phyloP scores from a whole-genome alignment of 176 grass and related monocot species.

The Bothriochloa decipiens region DNA sequence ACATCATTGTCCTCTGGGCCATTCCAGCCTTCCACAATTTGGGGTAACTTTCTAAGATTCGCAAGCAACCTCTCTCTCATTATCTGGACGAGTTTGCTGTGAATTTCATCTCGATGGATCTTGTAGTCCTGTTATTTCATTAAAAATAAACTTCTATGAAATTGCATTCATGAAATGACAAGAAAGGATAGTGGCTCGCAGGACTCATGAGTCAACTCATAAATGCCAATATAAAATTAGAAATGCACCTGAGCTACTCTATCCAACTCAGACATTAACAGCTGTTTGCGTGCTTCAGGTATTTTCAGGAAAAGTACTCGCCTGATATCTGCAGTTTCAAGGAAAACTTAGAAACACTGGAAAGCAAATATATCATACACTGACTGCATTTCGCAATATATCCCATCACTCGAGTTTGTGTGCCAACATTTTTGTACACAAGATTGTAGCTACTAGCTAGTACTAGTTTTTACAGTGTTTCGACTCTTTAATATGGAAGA shows the following conservation, averaged over 20 bases:
- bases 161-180: slow-evolving; percentile 31
- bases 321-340: slow-evolving; percentile 79
- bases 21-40: slow-evolving; percentile 89
- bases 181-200: not conserved
- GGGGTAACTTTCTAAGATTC: slow-evolving; percentile 93
- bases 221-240: slow-evolving; percentile 25
- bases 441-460: not conserved
- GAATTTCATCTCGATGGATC: slow-evolving; percentile 97
- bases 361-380: slow-evolving; percentile 19
- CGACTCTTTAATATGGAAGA: not conserved
- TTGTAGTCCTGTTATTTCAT: slow-evolving; percentile 82
- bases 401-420: not conserved
- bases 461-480: not conserved
- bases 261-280: slow-evolving; percentile 85
- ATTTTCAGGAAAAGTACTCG: slow-evolving; percentile 86
- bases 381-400: not conserved
- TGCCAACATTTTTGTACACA: not conserved
- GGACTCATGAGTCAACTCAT: slow-evolving; percentile 9
- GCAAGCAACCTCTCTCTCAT: slow-evolving; percentile 98
- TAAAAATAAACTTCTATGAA: slow-evolving; percentile 44
- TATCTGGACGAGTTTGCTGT: slow-evolving; percentile 95
- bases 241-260: slow-evolving; percentile 87
- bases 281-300: slow-evolving; percentile 81
- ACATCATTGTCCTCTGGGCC: slow-evolving; percentile 73
- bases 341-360: slow-evolving; percentile 19